Percentiles rank a stretch among this genome's conserved stretches.
phyloP scores from a whole-genome alignment of 1,284 basidiomycete genomes.

The Sanguinoderma infundibulare region DNA sequence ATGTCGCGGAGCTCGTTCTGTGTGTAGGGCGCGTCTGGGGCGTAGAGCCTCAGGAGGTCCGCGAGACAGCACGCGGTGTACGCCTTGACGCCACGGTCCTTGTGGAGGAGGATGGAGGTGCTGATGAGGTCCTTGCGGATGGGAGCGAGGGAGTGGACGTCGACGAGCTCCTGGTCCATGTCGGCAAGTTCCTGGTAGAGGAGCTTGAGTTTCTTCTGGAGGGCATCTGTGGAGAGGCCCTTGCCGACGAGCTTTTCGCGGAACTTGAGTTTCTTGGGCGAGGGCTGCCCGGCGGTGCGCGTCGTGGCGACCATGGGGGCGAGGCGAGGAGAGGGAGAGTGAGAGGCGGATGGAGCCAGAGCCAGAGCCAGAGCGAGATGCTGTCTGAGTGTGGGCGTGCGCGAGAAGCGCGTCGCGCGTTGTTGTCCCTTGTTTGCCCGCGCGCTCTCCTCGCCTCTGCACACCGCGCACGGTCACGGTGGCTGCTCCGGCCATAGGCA shows the following conservation, averaged over 20 bases:
- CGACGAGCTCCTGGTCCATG: conserved; percentile 89
- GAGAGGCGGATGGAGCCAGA: conserved; percentile 1
- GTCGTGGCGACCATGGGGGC: conserved; percentile 71
- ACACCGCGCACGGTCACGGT: not conserved
- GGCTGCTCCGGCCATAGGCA: conserved; percentile 9
- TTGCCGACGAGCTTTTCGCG: conserved; percentile 79
- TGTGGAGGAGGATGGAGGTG: conserved; percentile 86
- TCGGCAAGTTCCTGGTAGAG: conserved; percentile 83
- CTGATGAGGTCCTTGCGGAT: conserved; percentile 84
- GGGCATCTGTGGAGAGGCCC: conserved; percentile 71
- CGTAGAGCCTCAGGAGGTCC: conserved; percentile 91
- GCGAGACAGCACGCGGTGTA: conserved; percentile 94
- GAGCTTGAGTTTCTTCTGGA: conserved; percentile 84
- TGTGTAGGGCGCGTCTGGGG: conserved; percentile 96
- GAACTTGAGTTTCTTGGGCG: conserved; percentile 71
- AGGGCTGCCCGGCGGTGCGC: conserved; percentile 54
- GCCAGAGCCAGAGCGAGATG: conserved; percentile 1
- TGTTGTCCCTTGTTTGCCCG: conserved; percentile 29
- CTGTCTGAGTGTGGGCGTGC: not conserved
- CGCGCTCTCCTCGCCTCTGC: conserved; percentile 6
- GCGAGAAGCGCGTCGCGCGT: conserved; percentile 28
- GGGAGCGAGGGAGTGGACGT: conserved; percentile 69
- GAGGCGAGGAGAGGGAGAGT: not conserved
- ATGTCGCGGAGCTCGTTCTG: conserved; percentile 89
- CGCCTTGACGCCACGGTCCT: conserved; percentile 93